Base-by-base conservation (phyloP, 2,329 filamentous ascomycete species). In the Clonostachys byssicola region DNA sequence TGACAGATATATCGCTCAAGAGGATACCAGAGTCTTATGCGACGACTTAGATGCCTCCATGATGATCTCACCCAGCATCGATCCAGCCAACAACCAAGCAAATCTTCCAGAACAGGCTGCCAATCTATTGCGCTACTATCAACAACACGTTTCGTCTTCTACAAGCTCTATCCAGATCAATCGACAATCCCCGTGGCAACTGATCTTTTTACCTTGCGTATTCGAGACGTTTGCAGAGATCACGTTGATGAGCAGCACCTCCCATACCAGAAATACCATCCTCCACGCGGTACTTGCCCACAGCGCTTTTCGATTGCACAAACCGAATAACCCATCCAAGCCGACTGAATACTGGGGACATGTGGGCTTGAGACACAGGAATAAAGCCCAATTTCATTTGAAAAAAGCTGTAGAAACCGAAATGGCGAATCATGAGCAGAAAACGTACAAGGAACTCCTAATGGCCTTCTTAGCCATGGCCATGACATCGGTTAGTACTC, bases 111-210 rank as follows among this genome's bases (percentile, higher is more conserved):
- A 51, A 41, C 41, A 64, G 35, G 56, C 62, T 2, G 56, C 56
- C 6, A 46, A 52, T 1, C 41, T 64, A 8, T 54, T 66, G 5
- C 55, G 60, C 1, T 60, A 62, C 46, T 62, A 62, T 42, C 59
- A 55, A 41, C 46, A 53, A 23, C 47, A 53, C 23, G 60, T 54
- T 20, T 20, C 18, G 18, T 20, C 18, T 20, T 20, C 18, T 20
- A 20, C 18, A 20, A 20, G 18, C 47, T 54, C 67, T 2, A 58
- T 66, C 14, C 53, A 51, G 9, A 43, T 55, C 16, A 59, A 56
- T 42, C 60, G 61, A 3, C 70, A 68, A 46, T 71, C 70, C 1
- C 71, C 70, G 0, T 73, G 70, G 70, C 63, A 72, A 42, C 54
- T 71, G 0, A 61, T 74, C 0, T 66, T 73, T 16, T 53, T 73